These are phyloP conservation scores for Cavenderia fasciculata DNA, from an alignment of 78 protist species.

Conservation along the genomic window DNA sequence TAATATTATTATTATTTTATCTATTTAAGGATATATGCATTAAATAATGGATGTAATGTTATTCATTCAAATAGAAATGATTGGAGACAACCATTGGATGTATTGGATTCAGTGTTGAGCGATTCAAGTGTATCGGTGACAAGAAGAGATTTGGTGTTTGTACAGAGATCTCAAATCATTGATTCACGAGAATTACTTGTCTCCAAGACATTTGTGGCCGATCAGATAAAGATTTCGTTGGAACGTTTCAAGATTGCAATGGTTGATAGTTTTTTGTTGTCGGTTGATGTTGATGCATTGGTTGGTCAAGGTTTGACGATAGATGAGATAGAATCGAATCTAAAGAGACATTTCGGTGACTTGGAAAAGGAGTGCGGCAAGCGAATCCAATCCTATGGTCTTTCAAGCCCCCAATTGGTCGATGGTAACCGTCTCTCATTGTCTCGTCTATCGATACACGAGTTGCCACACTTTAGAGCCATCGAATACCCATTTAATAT, in stretches of 20 bases:
- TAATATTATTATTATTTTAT: neutral
- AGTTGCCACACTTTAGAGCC: slow-evolving; percentile 8
- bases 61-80: slow-evolving; percentile 18
- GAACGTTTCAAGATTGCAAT: too few species aligned
- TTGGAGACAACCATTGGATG: neutral
- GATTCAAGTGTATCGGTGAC: slow-evolving; percentile 22
- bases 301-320: neutral
- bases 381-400: slow-evolving; percentile 42
- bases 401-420: slow-evolving; percentile 1
- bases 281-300: neutral
- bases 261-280: too few species aligned
- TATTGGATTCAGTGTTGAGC: neutral
- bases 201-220: neutral
- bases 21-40: slow-evolving; percentile 9
- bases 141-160: neutral
- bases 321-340: neutral
- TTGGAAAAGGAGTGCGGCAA: neutral
- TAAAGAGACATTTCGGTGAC: neutral
- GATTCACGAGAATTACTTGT: too few species aligned
- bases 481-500: slow-evolving; percentile 56
- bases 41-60: slow-evolving; percentile 72
- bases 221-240: neutral
- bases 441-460: neutral
- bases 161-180: slow-evolving; percentile 55
- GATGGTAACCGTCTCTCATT: too few species aligned